These are phyloP conservation scores for Globisporangium polare DNA, from an alignment of 352 stramenopile genomes.

Conservation along the genomic window DNA sequence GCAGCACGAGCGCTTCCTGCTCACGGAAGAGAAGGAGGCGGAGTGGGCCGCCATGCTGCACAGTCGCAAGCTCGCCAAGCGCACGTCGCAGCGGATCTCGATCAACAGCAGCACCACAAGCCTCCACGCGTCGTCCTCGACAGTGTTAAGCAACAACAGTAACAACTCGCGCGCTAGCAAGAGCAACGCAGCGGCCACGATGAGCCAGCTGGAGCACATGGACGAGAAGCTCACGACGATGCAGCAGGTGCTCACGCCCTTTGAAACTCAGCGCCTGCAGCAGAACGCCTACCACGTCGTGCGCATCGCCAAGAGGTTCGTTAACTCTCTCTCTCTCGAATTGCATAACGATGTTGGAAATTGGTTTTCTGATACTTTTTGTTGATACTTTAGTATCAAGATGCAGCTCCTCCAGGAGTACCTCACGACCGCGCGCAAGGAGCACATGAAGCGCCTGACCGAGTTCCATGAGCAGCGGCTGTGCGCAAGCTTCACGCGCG, in stretches of 20 bases:
- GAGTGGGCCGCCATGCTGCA: constrained; percentile 19
- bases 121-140: neutral
- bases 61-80: constrained; percentile 14
- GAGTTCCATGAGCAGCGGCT: constrained; percentile 46
- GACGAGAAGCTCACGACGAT: constrained; percentile 60
- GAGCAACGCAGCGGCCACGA: constrained; percentile 11
- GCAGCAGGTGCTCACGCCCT: constrained; percentile 74
- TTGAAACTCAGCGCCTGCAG: constrained; percentile 74
- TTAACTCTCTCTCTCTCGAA: neutral
- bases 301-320: constrained; percentile 59
- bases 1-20: constrained; percentile 23
- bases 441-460: constrained; percentile 39
- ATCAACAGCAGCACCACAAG: constrained; percentile 4
- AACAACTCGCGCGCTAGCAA: neutral
- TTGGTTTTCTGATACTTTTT: neutral
- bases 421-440: constrained; percentile 33
- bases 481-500: constrained; percentile 46
- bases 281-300: constrained; percentile 57
- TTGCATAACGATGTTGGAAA: neutral
- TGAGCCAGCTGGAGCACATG: constrained; percentile 45
- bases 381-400: constrained; percentile 41
- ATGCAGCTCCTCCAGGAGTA: constrained; percentile 46
- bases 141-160: constrained; percentile 1
- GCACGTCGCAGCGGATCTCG: neutral
- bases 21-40: constrained; percentile 35